phyloP scores from a whole-genome alignment of 495 filamentous ascomycete genomes.

The Hypoxylon subgilvum region DNA sequence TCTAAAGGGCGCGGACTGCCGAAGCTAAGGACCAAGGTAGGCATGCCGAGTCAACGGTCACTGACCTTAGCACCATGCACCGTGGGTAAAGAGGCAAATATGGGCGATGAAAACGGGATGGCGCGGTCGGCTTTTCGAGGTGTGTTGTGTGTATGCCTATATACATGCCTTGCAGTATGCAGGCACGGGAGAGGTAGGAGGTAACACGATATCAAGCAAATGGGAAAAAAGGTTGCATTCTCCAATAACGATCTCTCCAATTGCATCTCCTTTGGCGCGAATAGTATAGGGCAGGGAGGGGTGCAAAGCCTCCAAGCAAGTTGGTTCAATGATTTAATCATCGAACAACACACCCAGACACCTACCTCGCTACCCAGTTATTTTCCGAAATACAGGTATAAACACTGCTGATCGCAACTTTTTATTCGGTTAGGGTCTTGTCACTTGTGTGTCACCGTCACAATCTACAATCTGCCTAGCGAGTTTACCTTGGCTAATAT shows the following conservation, averaged over 20 bases:
- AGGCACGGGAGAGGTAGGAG: constrained; percentile 21
- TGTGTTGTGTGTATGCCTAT: no score
- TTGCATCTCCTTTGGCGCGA: constrained; percentile 2
- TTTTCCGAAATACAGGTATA: constrained; percentile 28
- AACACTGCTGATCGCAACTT: constrained; percentile 24
- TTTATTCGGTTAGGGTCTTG: constrained; percentile 7
- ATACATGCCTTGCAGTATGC: constrained; percentile 17
- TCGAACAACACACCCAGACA: neutral
- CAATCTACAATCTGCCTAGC: no score
- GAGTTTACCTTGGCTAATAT: constrained; percentile 21
- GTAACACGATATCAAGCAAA: neutral
- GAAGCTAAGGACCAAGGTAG: neutral
- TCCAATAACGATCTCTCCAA: no score
- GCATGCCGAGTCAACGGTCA: constrained; percentile 2
- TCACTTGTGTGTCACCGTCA: neutral
- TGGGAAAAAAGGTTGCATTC: no score
- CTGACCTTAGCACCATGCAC: constrained; percentile 6
- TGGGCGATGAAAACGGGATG: neutral
- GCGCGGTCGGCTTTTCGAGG: no score
- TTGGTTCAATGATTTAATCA: no score
- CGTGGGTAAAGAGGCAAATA: neutral
- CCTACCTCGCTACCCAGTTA: constrained; percentile 18
- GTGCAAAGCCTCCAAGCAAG: no score
- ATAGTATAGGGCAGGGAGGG: neutral
- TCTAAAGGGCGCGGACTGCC: constrained; percentile 17